Evolutionary conservation across 2,329 filamentous ascomycete genomes (phyloP).

Genomic region (Diaporthe ilicicola): DNA sequence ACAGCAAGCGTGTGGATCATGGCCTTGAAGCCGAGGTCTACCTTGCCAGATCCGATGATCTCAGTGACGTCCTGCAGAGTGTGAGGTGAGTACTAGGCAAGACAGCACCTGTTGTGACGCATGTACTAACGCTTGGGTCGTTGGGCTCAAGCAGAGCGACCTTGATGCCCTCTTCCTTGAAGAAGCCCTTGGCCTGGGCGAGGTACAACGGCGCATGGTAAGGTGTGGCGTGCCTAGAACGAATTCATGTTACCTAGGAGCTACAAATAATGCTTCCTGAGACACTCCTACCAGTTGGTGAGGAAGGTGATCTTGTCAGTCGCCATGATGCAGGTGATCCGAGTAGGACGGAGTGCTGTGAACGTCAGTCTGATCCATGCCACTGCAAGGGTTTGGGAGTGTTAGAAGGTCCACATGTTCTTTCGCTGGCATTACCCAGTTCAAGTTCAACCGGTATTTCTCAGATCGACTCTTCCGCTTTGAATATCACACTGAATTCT

Average conservation of each 20-base stretch:
- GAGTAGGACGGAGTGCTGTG: slow-evolving; percentile 54
- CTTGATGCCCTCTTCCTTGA: slow-evolving; percentile 78
- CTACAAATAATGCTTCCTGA: neutral
- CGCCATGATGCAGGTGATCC: slow-evolving; percentile 65
- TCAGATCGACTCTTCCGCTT: slow-evolving; percentile 61
- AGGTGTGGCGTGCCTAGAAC: slow-evolving; percentile 77
- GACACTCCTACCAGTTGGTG: slow-evolving; percentile 75
- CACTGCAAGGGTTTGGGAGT: slow-evolving; percentile 39
- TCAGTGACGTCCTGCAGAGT: slow-evolving; percentile 74
- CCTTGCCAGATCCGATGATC: slow-evolving; percentile 79
- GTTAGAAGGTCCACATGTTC: slow-evolving; percentile 77
- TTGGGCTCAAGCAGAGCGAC: slow-evolving; percentile 81
- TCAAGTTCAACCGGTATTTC: slow-evolving; percentile 86
- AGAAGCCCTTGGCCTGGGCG: slow-evolving; percentile 79
- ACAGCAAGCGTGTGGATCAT: slow-evolving; percentile 85
- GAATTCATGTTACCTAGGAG: neutral
- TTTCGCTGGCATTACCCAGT: slow-evolving; percentile 71
- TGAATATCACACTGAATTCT: neutral
- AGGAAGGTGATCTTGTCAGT: slow-evolving; percentile 88
- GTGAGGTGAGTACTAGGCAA: neutral
- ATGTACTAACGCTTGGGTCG: slow-evolving; percentile 70
- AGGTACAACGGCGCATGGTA: slow-evolving; percentile 83
- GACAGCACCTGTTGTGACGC: neutral
- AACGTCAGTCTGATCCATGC: slow-evolving; percentile 54
- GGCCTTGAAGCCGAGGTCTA: slow-evolving; percentile 82